Percentiles rank a stretch among this genome's conserved stretches.
phyloP scores from a whole-genome alignment of 371 early-diverging fungal species.

The Mucor racemosus region DNA sequence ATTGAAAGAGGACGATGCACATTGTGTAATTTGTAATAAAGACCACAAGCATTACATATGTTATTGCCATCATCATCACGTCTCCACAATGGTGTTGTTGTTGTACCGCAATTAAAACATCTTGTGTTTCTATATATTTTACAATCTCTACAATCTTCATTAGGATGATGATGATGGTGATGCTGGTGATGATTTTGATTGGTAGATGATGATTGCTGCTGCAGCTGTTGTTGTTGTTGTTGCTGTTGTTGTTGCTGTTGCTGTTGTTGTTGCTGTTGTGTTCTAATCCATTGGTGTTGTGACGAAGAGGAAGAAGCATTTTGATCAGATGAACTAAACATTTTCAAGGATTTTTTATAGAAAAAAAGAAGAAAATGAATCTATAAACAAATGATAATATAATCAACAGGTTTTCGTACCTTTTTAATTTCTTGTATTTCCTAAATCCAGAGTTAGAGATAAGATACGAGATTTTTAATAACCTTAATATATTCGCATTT shows the following conservation, averaged over 20 bases:
- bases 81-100: conserved; percentile 79
- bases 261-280: not conserved
- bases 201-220: not conserved
- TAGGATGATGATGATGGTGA: conserved; percentile 3
- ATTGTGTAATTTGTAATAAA: conserved; percentile 71
- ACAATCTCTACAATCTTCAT: conserved; percentile 17
- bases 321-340: not conserved
- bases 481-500: conserved; percentile 6
- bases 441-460: conserved; percentile 6
- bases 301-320: not conserved
- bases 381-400: not conserved
- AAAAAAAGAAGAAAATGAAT: conserved; percentile 1
- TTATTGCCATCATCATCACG: conserved; percentile 60
- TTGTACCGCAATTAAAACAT: conserved; percentile 71
- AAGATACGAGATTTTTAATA: conserved; percentile 19
- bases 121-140: conserved; percentile 13
- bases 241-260: not conserved
- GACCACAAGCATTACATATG: conserved; percentile 79
- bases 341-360: not conserved
- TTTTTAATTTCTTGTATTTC: conserved; percentile 12
- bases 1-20: conserved; percentile 49
- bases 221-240: not conserved
- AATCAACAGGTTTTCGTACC: conserved; percentile 9
- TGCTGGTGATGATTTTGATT: not conserved
- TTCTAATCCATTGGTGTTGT: not conserved